Base-by-base conservation (phyloP, 805 yeast genomes). In the Wickerhamiella slavikovae region DNA sequence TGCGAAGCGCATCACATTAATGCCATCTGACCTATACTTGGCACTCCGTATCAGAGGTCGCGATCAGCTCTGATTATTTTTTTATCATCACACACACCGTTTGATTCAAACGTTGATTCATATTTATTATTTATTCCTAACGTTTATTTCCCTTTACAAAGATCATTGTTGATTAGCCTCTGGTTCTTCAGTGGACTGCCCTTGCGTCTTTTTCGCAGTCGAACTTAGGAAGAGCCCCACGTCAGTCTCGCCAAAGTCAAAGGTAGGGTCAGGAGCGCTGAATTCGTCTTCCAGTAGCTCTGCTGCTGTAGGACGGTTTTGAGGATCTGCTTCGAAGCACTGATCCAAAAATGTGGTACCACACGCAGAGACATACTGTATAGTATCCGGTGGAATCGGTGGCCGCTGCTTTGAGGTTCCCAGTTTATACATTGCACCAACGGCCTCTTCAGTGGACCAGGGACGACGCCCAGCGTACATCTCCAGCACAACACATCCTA, bases 381-480 rank as follows among this genome's bases (percentile, higher is more conserved):
- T 47, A 0, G 85, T 73, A 34, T 82, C 93, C n/a, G 76, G 83
- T 0, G 94, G 92, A 29, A 91, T 82, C 0, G 98, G 98, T 3
- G 99, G 98, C 0, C 94, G 91, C 29, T 72, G 63, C 44, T 79
- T 75, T 17, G 82, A 68, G 35, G 75, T 75, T 4, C 96, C 96
- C 6, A 55, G 50, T 53, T 82, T 78, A 51, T 78, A 75, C 64
- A 89, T 78, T 3, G 95, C 98, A 27, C 93, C 89, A 15, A 83
- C 78, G 11, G 85, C 92, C 27, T 85, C 96, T 39, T 77, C 72
- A 36, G 89, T 80, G 1, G 92, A 78, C 99, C 99, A 89, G 1
- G 98, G 98, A 33, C 98, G 59, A 40, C 82, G 68, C 2, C 96
- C 98, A 0, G 94, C 94, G 60, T 77, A 82, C 96, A 89, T 89